Percentiles rank a stretch among this genome's conserved stretches.
Evolutionary conservation across 2,329 filamentous ascomycete species (phyloP).

Genomic region (Aspergillus niger): DNA sequence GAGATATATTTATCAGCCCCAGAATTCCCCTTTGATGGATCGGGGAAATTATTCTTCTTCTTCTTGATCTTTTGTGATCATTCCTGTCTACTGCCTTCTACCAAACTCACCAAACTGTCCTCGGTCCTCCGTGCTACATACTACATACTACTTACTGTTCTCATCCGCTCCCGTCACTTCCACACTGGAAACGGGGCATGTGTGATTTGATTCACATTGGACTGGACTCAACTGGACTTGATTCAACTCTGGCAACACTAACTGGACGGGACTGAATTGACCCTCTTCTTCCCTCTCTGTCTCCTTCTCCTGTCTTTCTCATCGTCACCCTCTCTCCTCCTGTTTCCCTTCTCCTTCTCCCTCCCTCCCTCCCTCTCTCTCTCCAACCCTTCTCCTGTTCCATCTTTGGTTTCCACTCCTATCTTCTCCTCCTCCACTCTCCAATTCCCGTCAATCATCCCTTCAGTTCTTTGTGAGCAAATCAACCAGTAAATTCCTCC

Average conservation of each 20-base stretch:
- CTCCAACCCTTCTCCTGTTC: background rate
- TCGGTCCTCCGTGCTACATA: too few species aligned
- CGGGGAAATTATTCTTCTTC: background rate
- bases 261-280: too few species aligned
- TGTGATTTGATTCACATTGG: too few species aligned
- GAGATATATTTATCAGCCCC: slow-evolving; percentile 21
- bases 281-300: background rate
- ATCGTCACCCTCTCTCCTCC: background rate
- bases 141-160: too few species aligned
- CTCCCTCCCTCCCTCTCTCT: background rate
- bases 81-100: too few species aligned
- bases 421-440: background rate
- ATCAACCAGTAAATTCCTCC: slow-evolving; percentile 8
- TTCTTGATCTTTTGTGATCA: background rate
- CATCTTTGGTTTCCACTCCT: background rate
- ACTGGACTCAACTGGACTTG: too few species aligned
- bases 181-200: background rate
- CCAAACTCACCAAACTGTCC: too few species aligned
- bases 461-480: background rate
- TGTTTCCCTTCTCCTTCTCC: background rate
- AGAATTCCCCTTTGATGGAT: slow-evolving; percentile 9
- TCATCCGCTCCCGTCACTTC: background rate
- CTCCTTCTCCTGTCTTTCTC: background rate
- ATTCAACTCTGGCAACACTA: too few species aligned
- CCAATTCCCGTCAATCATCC: background rate